Base-by-base conservation (phyloP, 2,329 filamentous ascomycete species). In the Zalaria sp. region DNA sequence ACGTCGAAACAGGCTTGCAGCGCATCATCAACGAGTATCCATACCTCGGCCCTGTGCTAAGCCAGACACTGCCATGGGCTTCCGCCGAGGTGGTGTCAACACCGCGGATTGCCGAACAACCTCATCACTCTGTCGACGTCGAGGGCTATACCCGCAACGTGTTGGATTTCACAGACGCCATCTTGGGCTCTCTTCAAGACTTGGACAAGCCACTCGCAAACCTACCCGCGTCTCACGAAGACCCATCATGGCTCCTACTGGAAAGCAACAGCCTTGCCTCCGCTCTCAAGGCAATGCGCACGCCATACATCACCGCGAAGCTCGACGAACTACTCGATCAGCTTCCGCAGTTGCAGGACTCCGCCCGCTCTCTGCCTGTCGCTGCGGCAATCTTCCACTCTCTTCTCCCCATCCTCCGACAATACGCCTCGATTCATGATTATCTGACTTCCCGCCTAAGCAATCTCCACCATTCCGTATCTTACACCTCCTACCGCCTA, bases 161-260 rank as follows among this genome's bases (percentile, higher is more conserved):
- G 2, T 73, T 83, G 32, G 72, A 62, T 1, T 66, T 82, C n/a
- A 74, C 81, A 37, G 83, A 93, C 58, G 75, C 76, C 39, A 73
- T 89, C 27, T 75, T 95, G 2, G 81, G 89, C 31, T 80, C 83
- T 1, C 71, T 93, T 38, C 86, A 95, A 57, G 76, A 79, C 47
- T 71, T 82, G 37, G 73, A 76, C 44, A 74, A 73, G 46, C 62
- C 69, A 2, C 63, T 76, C 5, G 60, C 65, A 7, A 65, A 66
- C 3, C 62, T 79, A 2, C 77, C 81, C 1, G 56, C 61, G 4
- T 74, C 79, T 1, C 66, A 67, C 1, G 77, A 84, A 29, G 75
- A 81, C 35, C 52, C 67, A 1, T 67, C 71, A 2, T 86, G 83
- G 77, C 59, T 88, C 5, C 58, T 73, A 2, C 68, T 68, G 70